phyloP scores from a whole-genome alignment of 2,329 filamentous ascomycete genomes.

The Microsporum canis region DNA sequence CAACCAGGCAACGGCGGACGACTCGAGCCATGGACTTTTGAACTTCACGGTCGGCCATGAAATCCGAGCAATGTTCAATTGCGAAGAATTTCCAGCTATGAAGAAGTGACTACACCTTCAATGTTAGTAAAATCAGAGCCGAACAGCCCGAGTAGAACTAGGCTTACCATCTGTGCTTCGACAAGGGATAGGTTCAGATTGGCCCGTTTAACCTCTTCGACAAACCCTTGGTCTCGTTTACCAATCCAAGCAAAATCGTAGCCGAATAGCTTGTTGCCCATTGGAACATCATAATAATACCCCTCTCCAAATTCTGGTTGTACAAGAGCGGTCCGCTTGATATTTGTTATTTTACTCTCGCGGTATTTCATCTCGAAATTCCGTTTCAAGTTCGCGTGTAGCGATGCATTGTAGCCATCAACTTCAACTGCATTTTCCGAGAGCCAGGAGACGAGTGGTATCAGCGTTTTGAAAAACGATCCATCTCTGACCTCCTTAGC shows the following conservation, averaged over 20 bases:
- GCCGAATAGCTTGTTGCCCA: constrained; percentile 63
- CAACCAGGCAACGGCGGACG: constrained; percentile 62
- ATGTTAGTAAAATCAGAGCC: not conserved
- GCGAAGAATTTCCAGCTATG: constrained; percentile 83
- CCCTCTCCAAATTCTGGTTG: constrained; percentile 56
- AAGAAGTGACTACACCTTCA: constrained; percentile 53
- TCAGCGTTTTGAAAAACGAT: constrained; percentile 56
- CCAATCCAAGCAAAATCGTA: constrained; percentile 71
- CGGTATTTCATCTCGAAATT: constrained; percentile 74
- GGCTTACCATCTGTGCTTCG: constrained; percentile 71
- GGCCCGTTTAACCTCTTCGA: constrained; percentile 69
- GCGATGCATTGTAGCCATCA: constrained; percentile 73
- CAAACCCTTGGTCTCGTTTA: constrained; percentile 57
- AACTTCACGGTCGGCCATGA: constrained; percentile 44
- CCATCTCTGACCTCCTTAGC: constrained; percentile 63
- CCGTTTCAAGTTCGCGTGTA: constrained; percentile 72
- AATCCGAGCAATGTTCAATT: constrained; percentile 64
- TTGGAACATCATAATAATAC: constrained; percentile 73
- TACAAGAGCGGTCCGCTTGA: constrained; percentile 64
- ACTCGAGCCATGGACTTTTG: constrained; percentile 62
- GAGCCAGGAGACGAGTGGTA: constrained; percentile 68
- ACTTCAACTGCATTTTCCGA: constrained; percentile 65
- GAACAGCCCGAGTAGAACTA: not conserved
- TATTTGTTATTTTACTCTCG: constrained; percentile 60
- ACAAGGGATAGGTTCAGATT: constrained; percentile 87